phyloP scores from a whole-genome alignment of 768 basidiomycete genomes.

The Boletellus ananiceps region DNA sequence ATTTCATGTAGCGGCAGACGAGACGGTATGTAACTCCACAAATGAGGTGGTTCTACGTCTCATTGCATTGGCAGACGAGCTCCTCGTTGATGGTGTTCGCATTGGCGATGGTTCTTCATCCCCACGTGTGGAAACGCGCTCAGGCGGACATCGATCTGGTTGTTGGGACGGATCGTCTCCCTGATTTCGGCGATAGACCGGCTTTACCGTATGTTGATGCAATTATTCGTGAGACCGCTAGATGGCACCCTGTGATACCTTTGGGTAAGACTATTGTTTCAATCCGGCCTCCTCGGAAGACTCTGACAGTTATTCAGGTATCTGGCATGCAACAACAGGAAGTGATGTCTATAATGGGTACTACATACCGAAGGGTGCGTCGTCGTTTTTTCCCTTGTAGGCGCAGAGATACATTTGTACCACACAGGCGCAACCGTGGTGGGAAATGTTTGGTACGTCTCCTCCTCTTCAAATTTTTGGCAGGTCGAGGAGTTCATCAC shows the following conservation, averaged over 20 bases:
- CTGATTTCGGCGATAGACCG: conserved; percentile 20
- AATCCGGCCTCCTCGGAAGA: background rate
- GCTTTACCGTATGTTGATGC: conserved; percentile 2
- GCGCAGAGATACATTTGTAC: no score
- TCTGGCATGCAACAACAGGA: conserved; percentile 8
- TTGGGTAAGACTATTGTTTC: background rate
- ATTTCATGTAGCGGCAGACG: background rate
- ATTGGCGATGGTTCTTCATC: conserved; percentile 1
- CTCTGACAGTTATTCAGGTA: background rate
- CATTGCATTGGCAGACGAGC: background rate
- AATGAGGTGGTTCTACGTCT: conserved; percentile 1
- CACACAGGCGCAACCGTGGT: conserved; percentile 11
- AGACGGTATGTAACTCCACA: background rate
- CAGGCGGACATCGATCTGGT: conserved; percentile 26
- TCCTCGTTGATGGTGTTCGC: conserved; percentile 1
- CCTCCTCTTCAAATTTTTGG: background rate
- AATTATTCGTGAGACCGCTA: conserved; percentile 1
- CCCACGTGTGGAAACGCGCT: background rate
- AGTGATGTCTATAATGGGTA: conserved; percentile 32
- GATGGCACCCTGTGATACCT: conserved; percentile 2
- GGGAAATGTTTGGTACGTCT: conserved; percentile 10
- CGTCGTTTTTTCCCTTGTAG: background rate
- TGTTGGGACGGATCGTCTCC: conserved; percentile 18
- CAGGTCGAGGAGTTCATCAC: background rate
- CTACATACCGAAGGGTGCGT: conserved; percentile 28